Evolutionary conservation across 176 grass and related monocot genomes (phyloP), one percentile per base, ranked within the genome.

Genomic region (Oryza nivara): DNA sequence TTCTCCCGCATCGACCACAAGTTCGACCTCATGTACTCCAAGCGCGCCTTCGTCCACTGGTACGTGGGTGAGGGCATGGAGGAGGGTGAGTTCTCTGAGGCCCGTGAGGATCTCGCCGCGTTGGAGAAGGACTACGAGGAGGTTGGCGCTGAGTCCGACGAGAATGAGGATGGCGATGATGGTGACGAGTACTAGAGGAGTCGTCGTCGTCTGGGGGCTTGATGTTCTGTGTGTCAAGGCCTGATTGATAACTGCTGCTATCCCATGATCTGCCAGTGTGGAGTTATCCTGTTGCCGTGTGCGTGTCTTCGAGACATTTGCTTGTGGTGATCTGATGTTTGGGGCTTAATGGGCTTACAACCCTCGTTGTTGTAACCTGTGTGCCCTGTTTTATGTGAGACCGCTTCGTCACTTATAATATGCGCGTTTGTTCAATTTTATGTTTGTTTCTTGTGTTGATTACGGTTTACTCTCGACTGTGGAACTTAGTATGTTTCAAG

Each of bases 1-100:
- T 90, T 90, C 89, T 90, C 89, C 41, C 89, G 89, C 70, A 90
- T 90, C 0, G 89, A 90, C 80, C 89, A 90, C 80, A 90, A 90
- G 70, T 90, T 90, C 0, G 89, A 90, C 70, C 89, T 90, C 12
- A 90, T 90, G 89, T 90, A 90, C 13, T 80, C 89, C 80, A 90
- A 90, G 84, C 89, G 84, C 0, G 89, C 89, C 51, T 90, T 90
- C 0, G 89, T 90, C 28, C 89, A 90, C 89, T 90, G 89, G 89
- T 90, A 90, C 0, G 89, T 90, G 11, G 89, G 89, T 46, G 89
- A 90, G 84, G 89, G 89, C 26, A 90, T 90, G 89, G 84, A 90
- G 80, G 89, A 90, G 80, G 89, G 89, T 0, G 89, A 90, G 75
- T 90, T 90, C 80, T 90, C 89, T 0, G 89, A 90, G 89, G 89